These are phyloP conservation scores for Fibroporia radiculosa DNA, from an alignment of 768 basidiomycete genomes.

Conservation along the genomic window DNA sequence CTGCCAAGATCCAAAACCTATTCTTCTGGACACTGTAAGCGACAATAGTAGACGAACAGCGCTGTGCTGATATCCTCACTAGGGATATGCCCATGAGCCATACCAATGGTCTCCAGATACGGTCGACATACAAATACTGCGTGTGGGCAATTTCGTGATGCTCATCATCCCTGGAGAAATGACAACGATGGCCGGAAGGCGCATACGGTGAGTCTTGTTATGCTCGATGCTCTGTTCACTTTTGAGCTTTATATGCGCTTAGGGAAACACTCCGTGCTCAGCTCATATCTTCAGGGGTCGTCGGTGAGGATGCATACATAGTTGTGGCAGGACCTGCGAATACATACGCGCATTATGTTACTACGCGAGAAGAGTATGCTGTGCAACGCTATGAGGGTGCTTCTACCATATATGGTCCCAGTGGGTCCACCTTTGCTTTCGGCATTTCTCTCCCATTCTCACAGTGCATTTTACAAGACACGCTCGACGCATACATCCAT, in stretches of 20 bases:
- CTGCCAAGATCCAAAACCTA: conserved; percentile 74
- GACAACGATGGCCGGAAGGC: conserved; percentile 77
- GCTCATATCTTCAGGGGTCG: conserved; percentile 54
- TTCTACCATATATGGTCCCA: conserved; percentile 68
- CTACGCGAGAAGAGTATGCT: conserved; percentile 66
- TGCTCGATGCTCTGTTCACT: not conserved
- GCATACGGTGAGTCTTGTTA: conserved; percentile 44
- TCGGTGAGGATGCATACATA: conserved; percentile 65
- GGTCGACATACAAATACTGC: conserved; percentile 72
- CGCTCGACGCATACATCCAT: conserved; percentile 75
- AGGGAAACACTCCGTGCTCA: conserved; percentile 62
- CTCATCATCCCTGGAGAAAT: conserved; percentile 72
- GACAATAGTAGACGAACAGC: not conserved
- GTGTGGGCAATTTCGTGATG: conserved; percentile 69
- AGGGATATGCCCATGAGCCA: conserved; percentile 60
- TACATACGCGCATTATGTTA: conserved; percentile 68
- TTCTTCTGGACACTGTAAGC: conserved; percentile 64
- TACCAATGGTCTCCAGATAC: conserved; percentile 71
- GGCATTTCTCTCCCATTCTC: not conserved
- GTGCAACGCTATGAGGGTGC: conserved; percentile 79
- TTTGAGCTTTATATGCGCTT: not conserved
- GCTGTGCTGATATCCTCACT: conserved; percentile 5
- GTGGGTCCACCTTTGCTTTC: conserved; percentile 34
- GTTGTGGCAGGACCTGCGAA: conserved; percentile 80
- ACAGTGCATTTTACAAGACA: conserved; percentile 33